Evolutionary conservation across 202 grass and related monocot species (phyloP), one percentile per base, ranked within the genome.

Genomic region (Brachypodium distachyon): DNA sequence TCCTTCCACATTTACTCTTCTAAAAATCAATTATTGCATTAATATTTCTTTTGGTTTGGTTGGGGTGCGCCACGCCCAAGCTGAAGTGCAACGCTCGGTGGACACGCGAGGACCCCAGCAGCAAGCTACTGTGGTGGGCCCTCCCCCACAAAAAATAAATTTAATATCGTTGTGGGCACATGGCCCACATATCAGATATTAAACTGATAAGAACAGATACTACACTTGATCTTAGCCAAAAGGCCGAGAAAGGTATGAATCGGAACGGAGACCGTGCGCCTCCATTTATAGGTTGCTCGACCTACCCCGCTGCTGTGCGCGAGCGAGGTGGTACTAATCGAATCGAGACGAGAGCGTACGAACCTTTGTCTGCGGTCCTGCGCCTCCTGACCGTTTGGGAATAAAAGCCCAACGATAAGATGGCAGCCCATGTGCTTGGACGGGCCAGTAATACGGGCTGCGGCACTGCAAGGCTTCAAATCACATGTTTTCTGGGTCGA

Each of bases 211-310:
- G 69, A 85, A 92, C 74, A 88, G 62, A 92, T 92, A 86, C 77
- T 79, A 89, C 83, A 86, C 86, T 92, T 84, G 74, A 89, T 89
- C 86, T 89, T 84, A 92, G 85, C 79, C 83, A 92, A 88, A 88
- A 83, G 82, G 78, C 85, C 74, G 74, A 86, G 85, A 92, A 86
- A 88, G 82, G 79, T 88, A 87, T 79, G 81, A 72, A 3, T 1
- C 12, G 1, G 5, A 28, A 14, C 12, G 12, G 4, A 7, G 54
- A n/a, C 26, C 54, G 25, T 29, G 25, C 54, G 25, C 54, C 54
- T 12, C 12, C 0, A 0, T 57, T 56, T 56, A 57, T 57, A 57
- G 25, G 25, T 5, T 13, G 54, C 12, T 12, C 13, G 26, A 57
- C 26, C 54, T 29, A 6, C 12, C 0, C 12, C 53, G 12, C 26